Base-by-base conservation (phyloP, 345 rosid species). In the Citrus inodora region DNA sequence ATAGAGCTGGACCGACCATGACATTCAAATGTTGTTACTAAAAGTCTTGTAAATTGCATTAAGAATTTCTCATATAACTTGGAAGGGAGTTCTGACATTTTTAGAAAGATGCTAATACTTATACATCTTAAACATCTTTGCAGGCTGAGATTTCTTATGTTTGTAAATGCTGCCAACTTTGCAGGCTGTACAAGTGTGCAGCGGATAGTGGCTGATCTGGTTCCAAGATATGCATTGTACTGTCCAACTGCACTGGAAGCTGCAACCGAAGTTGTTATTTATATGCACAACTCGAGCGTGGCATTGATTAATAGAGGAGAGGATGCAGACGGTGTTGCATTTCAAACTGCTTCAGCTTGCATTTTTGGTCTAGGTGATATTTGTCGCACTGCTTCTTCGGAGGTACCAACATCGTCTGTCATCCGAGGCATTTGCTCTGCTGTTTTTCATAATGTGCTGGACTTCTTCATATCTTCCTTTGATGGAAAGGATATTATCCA, bases 141-240 rank as follows among this genome's bases (percentile, higher is more conserved):
- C 40, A 4, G 59, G 51, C 28, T 35, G 68, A 73, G 67, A 65
- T 79, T 73, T 66, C 60, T 73, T 74, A 40, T 28, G 24, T 24
- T 79, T 67, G 17, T 68, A 56, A 2, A 30, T 59, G 61, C 66
- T 60, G 28, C 68, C 69, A 74, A 58, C 61, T 81, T 70, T 89
- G 86, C 90, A 96, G 99, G 99, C 70, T 96, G 99, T 80, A 71
- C 86, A 42, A 92, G 99, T 46, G 98, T 86, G 68, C 95, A 92
- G 78, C 97, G 98, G 48, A 85, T 96, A 77, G 87, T 89, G 42
- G 92, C 97, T 73, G 98, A 94, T 86, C 87, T 96, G 63, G 79
- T 96, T 86, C 99, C 99, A 64, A 89, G 95, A 67, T 94, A 94
- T 85, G 97, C 89, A 55, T 86, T 89, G 5, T 84, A 88, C 85